Evolutionary conservation across 306 rosid genomes (phyloP).

Genomic region (Inga laurina): DNA sequence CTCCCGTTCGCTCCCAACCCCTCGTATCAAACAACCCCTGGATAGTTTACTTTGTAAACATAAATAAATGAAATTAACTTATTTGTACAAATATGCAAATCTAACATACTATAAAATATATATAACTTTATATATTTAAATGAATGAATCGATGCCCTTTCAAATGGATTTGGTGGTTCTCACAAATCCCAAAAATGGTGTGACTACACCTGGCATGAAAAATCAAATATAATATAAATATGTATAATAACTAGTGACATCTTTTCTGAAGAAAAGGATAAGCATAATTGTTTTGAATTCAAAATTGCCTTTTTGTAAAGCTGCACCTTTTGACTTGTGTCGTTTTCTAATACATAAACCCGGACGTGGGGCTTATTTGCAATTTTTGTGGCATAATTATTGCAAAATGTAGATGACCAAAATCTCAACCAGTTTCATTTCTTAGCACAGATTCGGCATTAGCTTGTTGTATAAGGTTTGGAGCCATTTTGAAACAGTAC

Average conservation of each 20-base stretch:
- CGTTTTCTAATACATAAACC: constrained; percentile 30
- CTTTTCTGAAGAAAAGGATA: constrained; percentile 8
- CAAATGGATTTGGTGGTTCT: not conserved
- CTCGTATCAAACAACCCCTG: too few relatives aligned
- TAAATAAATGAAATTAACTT: not conserved
- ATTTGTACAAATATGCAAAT: not conserved
- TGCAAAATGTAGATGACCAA: constrained; percentile 24
- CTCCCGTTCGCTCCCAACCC: too few relatives aligned
- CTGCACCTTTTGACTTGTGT: constrained; percentile 33
- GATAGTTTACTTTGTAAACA: not conserved
- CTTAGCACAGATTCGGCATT: not conserved
- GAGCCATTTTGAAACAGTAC: not conserved
- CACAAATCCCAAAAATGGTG: constrained; percentile 14
- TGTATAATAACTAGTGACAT: not conserved
- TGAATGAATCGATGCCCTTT: not conserved
- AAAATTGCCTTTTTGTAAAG: constrained; percentile 29
- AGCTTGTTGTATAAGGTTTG: not conserved
- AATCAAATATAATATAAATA: not conserved
- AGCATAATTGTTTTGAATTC: constrained; percentile 19
- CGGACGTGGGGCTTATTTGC: constrained; percentile 22
- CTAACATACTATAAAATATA: not conserved
- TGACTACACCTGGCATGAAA: constrained; percentile 16
- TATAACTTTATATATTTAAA: not conserved
- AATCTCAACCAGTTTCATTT: not conserved
- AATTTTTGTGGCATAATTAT: constrained; percentile 28